Evolutionary conservation across 257 asterid species (phyloP).

Genomic region (Marsdenia floribunda): DNA sequence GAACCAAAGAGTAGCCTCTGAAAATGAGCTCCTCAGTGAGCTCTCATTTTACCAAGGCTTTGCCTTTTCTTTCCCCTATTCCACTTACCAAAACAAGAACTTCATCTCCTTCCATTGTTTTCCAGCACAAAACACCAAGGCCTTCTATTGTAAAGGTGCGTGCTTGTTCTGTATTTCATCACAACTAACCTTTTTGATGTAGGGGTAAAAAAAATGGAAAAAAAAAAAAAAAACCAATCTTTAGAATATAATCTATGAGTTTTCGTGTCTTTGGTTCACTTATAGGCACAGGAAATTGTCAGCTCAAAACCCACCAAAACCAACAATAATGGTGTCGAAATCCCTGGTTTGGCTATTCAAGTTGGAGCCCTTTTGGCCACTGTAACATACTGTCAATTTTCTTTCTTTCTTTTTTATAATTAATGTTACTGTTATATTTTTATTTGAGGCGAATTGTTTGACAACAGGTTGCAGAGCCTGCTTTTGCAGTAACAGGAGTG

Average conservation of each 20-base stretch:
- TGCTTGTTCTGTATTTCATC: neutral
- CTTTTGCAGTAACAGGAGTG: slow-evolving; percentile 62
- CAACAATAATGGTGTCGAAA: slow-evolving; percentile 9
- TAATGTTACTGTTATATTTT: neutral
- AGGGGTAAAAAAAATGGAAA: too few species aligned
- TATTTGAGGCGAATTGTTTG: slow-evolving; percentile 10
- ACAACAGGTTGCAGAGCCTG: slow-evolving; percentile 55
- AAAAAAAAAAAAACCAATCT: neutral
- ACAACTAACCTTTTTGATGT: neutral
- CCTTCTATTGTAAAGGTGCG: slow-evolving; percentile 11
- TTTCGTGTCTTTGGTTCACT: neutral
- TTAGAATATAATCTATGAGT: neutral
- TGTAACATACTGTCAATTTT: slow-evolving; percentile 28
- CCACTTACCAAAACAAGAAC: slow-evolving; percentile 12
- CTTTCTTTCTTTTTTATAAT: neutral
- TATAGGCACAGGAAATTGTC: slow-evolving; percentile 25
- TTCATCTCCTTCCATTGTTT: slow-evolving; percentile 27
- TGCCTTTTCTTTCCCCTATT: slow-evolving; percentile 41
- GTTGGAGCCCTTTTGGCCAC: slow-evolving; percentile 52
- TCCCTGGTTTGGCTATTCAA: slow-evolving; percentile 52
- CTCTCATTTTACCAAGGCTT: slow-evolving; percentile 46
- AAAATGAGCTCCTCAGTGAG: slow-evolving; percentile 55
- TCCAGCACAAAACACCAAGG: slow-evolving; percentile 9
- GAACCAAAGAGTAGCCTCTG: slow-evolving; percentile 31
- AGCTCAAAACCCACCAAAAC: slow-evolving; percentile 20